Evolutionary conservation across 2,329 filamentous ascomycete species (phyloP), one percentile per base, ranked within the genome.

Genomic region (Plectosphaerella cucumerina): DNA sequence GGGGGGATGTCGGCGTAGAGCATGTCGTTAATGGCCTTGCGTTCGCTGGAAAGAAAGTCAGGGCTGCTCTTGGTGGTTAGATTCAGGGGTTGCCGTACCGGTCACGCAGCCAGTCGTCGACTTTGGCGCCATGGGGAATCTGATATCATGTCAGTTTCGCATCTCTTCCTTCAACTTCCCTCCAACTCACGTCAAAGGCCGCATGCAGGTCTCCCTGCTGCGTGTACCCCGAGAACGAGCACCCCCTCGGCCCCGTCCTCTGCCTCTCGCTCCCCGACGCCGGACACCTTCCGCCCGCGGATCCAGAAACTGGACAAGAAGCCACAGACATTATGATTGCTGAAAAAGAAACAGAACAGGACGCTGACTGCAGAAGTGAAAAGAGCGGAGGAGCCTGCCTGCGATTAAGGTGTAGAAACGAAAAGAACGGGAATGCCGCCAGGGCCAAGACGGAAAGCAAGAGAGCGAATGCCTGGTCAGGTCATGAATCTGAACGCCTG

Each of bases 11-110:
- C 67, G 2, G 66, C 61, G 51, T 76, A 78, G 14, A 79, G 66
- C 4, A 78, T 61, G 18, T 77, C 72, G 48, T 75, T 76, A 60
- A 76, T 77, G 4, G 67, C 63, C 49, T 72, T 75, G 21, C 70
- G 68, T 57, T 77, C 74, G 49, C 72, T 71, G 21, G 4, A 17
- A 20, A 43, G 33, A n/a, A 18, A 41, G 39, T 41, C 15, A 18
- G 43, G 11, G 17, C 23, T 53, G 52, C 54, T 52, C 17, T 6
- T 44, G 6, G 22, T 34, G 41, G n/a, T 11, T 18, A 9, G 9
- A 12, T 21, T 26, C 18, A 20, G 3, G 12, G 9, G 10, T 45
- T 23, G 9, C 46, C 56, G 15, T 58, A 72, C 69, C 70, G 65
- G 62, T 68, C 66, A 15, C 73, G 68, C 11, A 77, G 63, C 70